Evolutionary conservation across 2,329 filamentous ascomycete genomes (phyloP), one percentile per base, ranked within the genome.

Genomic region (Zymoseptoria brevis): DNA sequence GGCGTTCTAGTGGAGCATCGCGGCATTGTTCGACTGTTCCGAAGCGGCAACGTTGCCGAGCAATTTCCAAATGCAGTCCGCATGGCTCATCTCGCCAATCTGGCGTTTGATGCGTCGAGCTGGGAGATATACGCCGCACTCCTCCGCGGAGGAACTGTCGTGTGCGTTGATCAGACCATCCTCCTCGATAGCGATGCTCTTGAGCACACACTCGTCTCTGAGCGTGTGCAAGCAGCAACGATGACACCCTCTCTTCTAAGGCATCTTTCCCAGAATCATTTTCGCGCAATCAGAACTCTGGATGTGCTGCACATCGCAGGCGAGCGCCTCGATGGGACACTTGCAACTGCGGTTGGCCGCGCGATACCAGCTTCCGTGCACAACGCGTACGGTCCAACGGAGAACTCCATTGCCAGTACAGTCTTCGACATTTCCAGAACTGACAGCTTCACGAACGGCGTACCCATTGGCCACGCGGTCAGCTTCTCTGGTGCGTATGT

Each of bases 1-100:
- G 63, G 63, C n/a, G 60, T 65, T 13, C 57, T 65, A 26, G 58
- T 62, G 3, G 60, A 64, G 52, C 62, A 64, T 41, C 57, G 58
- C 19, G 30, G 50, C 22, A 50, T 58, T 21, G 57, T 58, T 16
- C 30, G 57, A 8, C n/a, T n/a, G n/a, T n/a, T n/a, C n/a, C n/a
- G n/a, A n/a, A n/a, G n/a, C n/a, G n/a, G n/a, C n/a, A n/a, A n/a
- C n/a, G n/a, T n/a, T n/a, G n/a, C n/a, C n/a, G n/a, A n/a, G n/a
- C n/a, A 50, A 24, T 35, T 57, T 2, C 56, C 56, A 16, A 19
- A 11, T 45, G 11, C 50, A 16, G 3, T 57, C 11, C 30, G 6
- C 16, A 26, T 56, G 16, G 53, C 57, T 11, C 57, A 59, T 41
- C 19, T 59, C 8, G 51, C 49, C 53, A 59, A 55, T 19, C 51